These are phyloP conservation scores for Diaporthe caulivora DNA, from an alignment of 2,329 filamentous ascomycete genomes.

Conservation along the genomic window DNA sequence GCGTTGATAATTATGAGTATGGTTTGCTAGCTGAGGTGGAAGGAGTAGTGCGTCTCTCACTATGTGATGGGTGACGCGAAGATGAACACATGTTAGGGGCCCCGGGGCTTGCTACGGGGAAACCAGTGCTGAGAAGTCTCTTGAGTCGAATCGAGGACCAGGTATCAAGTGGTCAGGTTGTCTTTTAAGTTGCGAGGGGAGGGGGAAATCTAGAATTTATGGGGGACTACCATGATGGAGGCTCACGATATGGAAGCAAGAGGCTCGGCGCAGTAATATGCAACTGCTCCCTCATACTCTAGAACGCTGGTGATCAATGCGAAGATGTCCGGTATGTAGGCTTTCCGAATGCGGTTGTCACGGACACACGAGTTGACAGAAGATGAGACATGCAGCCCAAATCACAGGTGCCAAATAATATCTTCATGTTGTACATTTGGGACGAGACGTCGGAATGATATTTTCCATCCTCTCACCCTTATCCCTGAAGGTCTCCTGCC, in stretches of 20 bases:
- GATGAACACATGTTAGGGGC: background rate
- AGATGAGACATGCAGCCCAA: background rate
- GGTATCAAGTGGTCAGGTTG: background rate
- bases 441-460: conserved; percentile 16
- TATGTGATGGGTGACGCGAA: background rate
- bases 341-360: background rate
- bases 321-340: too few relatives aligned
- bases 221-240: background rate
- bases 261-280: background rate
- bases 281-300: background rate
- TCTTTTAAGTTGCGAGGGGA: background rate
- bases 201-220: background rate
- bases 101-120: background rate
- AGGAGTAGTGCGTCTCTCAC: background rate
- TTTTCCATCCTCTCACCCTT: background rate
- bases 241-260: background rate
- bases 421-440: conserved; percentile 40
- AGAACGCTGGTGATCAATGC: too few relatives aligned
- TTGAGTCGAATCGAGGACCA: background rate
- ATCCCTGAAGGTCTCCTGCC: background rate
- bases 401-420: background rate
- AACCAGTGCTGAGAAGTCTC: background rate
- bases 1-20: background rate
- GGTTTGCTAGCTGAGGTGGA: background rate
- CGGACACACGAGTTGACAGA: background rate